A percentile compares a stretch with the other conserved stretches of the same genome.
Conservation (phyloP, 108 stramenopile genomes). For the Cyclotella cryptica region DNA sequence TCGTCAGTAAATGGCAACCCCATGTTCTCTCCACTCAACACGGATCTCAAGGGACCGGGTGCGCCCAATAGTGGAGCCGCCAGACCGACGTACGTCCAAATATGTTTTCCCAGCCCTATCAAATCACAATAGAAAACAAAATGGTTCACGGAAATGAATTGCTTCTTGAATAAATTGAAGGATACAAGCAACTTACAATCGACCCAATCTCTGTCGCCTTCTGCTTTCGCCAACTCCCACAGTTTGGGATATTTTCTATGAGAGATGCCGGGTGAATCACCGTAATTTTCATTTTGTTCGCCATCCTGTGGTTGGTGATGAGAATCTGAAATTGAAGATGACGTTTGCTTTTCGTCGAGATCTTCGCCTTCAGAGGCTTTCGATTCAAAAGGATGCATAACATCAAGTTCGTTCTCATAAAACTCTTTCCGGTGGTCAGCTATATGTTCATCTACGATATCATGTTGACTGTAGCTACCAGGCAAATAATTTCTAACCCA, state of each 20-base stretch:
- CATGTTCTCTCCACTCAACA: slow-evolving; percentile 90
- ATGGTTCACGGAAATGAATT: too few relatives aligned
- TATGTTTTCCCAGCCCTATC: slow-evolving; percentile 77
- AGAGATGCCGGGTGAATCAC: background rate
- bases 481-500: slow-evolving; percentile 37
- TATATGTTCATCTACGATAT: too few relatives aligned
- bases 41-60: slow-evolving; percentile 83
- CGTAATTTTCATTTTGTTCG: slow-evolving; percentile 22
- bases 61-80: slow-evolving; percentile 85
- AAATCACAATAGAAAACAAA: too few relatives aligned
- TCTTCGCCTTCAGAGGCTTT: too few relatives aligned
- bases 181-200: too few relatives aligned
- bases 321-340: too few relatives aligned
- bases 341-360: too few relatives aligned
- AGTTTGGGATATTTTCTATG: slow-evolving; percentile 52
- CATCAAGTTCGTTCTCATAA: too few relatives aligned
- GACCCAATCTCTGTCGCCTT: slow-evolving; percentile 80
- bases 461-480: slow-evolving; percentile 24
- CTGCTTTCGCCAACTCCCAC: slow-evolving; percentile 74
- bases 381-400: too few relatives aligned
- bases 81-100: slow-evolving; percentile 86
- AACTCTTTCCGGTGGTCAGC: too few relatives aligned
- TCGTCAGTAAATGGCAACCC: slow-evolving; percentile 85
- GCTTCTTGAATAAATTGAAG: too few relatives aligned
- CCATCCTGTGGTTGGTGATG: background rate